phyloP scores from a whole-genome alignment of 179 eudicot genomes.

The Silene coronaria region DNA sequence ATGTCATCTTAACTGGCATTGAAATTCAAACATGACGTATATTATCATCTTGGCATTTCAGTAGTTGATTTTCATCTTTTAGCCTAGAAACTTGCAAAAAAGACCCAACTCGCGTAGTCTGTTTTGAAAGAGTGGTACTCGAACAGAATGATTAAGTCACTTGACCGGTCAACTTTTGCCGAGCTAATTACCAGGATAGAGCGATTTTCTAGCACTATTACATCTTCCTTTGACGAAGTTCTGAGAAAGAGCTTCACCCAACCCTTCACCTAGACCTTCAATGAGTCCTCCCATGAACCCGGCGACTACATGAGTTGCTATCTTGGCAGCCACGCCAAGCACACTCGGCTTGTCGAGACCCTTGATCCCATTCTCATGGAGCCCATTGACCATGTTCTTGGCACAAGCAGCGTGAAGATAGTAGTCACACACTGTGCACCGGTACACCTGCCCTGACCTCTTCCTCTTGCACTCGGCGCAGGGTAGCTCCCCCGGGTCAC shows the following conservation, averaged over 20 bases:
- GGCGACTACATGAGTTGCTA: conserved; percentile 62
- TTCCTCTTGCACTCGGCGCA: conserved; percentile 61
- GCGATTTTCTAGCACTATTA: conserved; percentile 12
- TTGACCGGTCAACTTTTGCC: not conserved
- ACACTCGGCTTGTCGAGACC: conserved; percentile 38
- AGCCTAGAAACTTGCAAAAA: not conserved
- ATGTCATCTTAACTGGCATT: not conserved
- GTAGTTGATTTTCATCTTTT: not conserved
- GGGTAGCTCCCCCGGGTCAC: conserved; percentile 20
- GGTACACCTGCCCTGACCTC: conserved; percentile 58
- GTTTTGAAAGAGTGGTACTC: not conserved
- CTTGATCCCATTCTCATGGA: conserved; percentile 48
- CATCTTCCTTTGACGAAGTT: conserved; percentile 41
- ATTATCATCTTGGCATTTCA: not conserved
- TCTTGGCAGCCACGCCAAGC: conserved; percentile 52
- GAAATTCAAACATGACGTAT: not conserved
- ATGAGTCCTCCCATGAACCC: conserved; percentile 69
- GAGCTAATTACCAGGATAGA: conserved; percentile 6
- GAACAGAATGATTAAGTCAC: not conserved
- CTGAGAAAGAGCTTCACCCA: conserved; percentile 67
- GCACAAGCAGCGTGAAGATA: conserved; percentile 81
- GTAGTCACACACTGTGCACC: conserved; percentile 63
- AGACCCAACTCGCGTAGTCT: not conserved
- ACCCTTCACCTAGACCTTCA: conserved; percentile 83
- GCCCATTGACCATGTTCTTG: conserved; percentile 68